These are phyloP conservation scores for Fusarium buxicola DNA, from an alignment of 2,329 filamentous ascomycete genomes.

Conservation along the genomic window DNA sequence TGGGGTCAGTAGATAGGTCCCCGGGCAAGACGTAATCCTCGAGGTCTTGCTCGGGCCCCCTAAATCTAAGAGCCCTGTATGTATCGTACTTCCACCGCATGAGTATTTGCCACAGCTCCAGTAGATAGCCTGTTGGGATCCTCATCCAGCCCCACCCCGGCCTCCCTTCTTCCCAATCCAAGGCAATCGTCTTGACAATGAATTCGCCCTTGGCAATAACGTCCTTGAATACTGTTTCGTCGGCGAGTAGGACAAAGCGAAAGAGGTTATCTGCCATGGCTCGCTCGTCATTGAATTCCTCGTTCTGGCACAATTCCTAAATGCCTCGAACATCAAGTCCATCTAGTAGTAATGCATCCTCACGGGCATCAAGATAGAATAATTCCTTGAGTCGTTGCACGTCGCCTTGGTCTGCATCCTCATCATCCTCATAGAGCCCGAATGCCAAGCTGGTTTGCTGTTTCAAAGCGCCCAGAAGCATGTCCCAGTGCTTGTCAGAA, in stretches of 20 bases:
- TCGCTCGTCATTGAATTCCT: neutral
- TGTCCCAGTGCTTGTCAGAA: conserved; percentile 10
- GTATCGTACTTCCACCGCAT: neutral
- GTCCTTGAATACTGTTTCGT: neutral
- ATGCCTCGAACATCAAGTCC: conserved; percentile 5
- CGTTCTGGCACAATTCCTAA: neutral
- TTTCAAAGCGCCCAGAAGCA: neutral
- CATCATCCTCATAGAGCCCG: neutral
- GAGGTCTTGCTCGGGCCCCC: conserved; percentile 8
- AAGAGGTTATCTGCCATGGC: conserved; percentile 4
- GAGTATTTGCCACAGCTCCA: conserved; percentile 16
- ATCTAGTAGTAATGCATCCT: conserved; percentile 8
- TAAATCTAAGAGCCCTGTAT: neutral
- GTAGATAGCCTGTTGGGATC: conserved; percentile 23
- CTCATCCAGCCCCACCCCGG: conserved; percentile 15
- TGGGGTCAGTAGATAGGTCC: neutral
- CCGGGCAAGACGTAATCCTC: conserved; percentile 10
- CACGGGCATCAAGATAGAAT: conserved; percentile 8
- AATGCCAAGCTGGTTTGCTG: conserved; percentile 4
- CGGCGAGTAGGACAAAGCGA: neutral
- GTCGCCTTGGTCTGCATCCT: neutral
- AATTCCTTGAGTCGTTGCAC: conserved; percentile 4
- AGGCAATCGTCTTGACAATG: neutral
- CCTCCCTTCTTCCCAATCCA: neutral
- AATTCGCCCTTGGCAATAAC: neutral